These are phyloP conservation scores for Coemansia sp. DNA, from an alignment of 192 early-diverging fungal genomes.

Conservation along the genomic window DNA sequence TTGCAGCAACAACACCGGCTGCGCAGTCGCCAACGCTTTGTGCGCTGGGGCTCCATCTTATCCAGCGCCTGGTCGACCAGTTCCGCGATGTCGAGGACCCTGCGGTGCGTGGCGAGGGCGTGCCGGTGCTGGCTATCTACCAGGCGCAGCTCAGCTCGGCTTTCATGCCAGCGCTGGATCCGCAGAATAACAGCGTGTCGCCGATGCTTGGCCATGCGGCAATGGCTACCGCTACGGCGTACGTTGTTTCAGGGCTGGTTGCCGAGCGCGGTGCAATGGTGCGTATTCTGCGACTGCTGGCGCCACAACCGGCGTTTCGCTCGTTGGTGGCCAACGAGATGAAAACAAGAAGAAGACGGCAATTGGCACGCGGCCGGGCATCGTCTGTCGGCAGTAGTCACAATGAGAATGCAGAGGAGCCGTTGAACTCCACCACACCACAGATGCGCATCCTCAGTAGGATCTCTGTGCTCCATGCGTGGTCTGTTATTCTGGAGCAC, in stretches of 20 bases:
- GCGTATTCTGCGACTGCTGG: constrained; percentile 37
- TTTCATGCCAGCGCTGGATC: constrained; percentile 69
- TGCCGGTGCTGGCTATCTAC: constrained; percentile 85
- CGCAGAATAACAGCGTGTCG: neutral
- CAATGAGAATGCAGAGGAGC: neutral
- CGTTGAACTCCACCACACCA: neutral
- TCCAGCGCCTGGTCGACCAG: constrained; percentile 76
- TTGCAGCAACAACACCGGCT: constrained; percentile 77
- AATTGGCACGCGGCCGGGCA: too few relatives aligned
- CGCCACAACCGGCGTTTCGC: constrained; percentile 27
- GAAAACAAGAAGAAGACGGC: neutral
- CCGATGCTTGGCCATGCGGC: constrained; percentile 21
- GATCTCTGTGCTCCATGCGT: constrained; percentile 26
- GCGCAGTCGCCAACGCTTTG: constrained; percentile 60
- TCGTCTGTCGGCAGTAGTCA: neutral
- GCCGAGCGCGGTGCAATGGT: constrained; percentile 22
- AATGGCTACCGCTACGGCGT: constrained; percentile 23
- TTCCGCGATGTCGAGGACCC: constrained; percentile 84
- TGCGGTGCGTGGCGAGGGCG: constrained; percentile 69
- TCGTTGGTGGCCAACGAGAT: neutral
- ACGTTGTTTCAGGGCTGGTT: constrained; percentile 34
- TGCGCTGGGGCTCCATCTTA: constrained; percentile 73
- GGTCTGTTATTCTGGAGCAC: constrained; percentile 20
- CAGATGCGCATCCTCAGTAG: constrained; percentile 26
- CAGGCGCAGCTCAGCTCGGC: constrained; percentile 93